Evolutionary conservation across 176 grass and related monocot species (phyloP), one percentile per base, ranked within the genome.

Genomic region (Musa beccarii): DNA sequence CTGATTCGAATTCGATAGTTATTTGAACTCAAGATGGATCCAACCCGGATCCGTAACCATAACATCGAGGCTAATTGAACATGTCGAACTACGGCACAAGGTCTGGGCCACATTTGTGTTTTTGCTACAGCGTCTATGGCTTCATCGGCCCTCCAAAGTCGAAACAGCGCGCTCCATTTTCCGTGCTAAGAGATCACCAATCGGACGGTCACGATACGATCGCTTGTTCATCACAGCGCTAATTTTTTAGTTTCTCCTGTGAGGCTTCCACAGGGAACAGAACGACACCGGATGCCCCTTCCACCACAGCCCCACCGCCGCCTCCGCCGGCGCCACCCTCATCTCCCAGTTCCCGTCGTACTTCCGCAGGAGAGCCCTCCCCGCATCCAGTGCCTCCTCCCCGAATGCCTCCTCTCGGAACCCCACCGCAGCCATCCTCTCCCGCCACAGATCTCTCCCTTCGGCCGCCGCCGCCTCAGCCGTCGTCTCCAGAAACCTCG

Each of bases 261-360:
- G 59, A 65, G 85, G 85, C 55, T 88, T 86, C 96, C 91, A 99
- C 53, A 99, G 83, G 72, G 96, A 99, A 70, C 91, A 99, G 83
- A 99, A 95, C 0, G 84, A 89, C 76, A 92, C 96, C 10, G 83
- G 86, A 49, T 89, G 96, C 11, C 89, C 88, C 79, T 99, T 99
- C 96, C 96, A 99, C 86, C 89, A 56, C 20, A 99, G 67, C 71
- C 84, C 81, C 76, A 92, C 86, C 19, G 81, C 63, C 26, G 70
- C 59, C 29, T 52, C 55, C 5, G 55, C 71, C 13, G 80, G 2
- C 22, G 63, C 52, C 49, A 59, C 21, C 61, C 54, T 71, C 86
- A 89, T 89, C 76, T 99, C 96, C 96, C 96, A 99, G 2, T 92
- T 84, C 68, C 87, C 79, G 55, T 99, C 96, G 74, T 92, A 99